Evolutionary conservation across 345 rosid genomes (phyloP), one percentile per base, ranked within the genome.

Genomic region (Salix caprea): DNA sequence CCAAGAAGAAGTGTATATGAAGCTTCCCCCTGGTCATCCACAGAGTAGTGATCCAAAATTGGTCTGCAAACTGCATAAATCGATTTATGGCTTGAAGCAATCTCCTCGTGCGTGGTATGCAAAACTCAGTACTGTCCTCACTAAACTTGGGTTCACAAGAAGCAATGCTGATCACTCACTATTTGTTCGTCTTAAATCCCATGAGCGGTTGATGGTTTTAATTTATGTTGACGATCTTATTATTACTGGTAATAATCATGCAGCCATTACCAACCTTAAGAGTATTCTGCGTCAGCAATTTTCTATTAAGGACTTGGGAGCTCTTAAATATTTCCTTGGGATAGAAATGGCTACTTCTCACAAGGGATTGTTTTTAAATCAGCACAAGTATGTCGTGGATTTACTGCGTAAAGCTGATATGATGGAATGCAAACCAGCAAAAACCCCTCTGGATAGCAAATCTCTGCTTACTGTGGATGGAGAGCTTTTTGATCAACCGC

Each of bases 351-450:
- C 2, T 18, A 18, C n/a, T 6, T 50, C 9, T 16, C n/a, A 6
- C 0, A 18, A 4, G 0, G 9, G n/a, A 0, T 16, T 50, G 9
- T 50, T 50, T 18, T 50, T 50, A 1, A 18, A 50, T 50, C 56
- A 50, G 0, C 19, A 0, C 3, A 5, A 50, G 18, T 4, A 50
- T 50, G 3, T 50, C 2, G 0, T 50, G 0, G 56, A 14, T 6
- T 50, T 50, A 2, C 6, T 50, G 0, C 56, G 9, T 50, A 9
- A 18, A 5, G n/a, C 2, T 5, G 2, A 18, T 18, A 50, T 50
- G n/a, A 0, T 50, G 5, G 8, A 50, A 18, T 50, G 9, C 6
- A 18, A 50, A 5, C 56, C 2, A 0, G 3, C 9, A 50, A 50
- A 50, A 0, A 50, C 56, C 5, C 3, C 19, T 15, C 2, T 50